Evolutionary conservation across 164 flowering plant genomes (phyloP), one percentile per base, ranked within the genome.

Genomic region (Nymphaea colorata): DNA sequence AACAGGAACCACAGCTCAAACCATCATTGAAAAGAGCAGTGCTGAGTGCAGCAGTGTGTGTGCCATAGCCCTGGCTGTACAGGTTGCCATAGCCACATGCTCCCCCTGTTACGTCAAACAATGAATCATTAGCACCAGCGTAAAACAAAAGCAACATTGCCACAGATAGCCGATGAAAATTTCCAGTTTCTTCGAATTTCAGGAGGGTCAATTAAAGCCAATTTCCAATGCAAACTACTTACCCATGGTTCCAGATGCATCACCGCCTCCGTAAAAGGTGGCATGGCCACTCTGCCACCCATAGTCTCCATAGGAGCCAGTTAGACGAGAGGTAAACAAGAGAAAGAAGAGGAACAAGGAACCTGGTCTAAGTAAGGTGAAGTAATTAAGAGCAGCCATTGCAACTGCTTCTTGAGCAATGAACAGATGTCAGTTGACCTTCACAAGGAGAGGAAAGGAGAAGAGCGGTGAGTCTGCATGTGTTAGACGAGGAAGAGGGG

Each of bases 211-310:
- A 25, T 25, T 0, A 25, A 25, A 25, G 36, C 36, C 36, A 25
- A 25, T 25, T 25, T 25, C 36, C 36, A 16, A 55, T 3, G 42
- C 47, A 45, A 6, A 45, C 41, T 4, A 62, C 69, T 4, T 67
- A 81, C 80, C 82, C 84, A 79, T 81, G 47, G 80, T 81, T 72
- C 84, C 82, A 3, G 80, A 67, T 17, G 84, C 82, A 44, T 81
- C 81, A 42, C 80, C 77, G 8, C 84, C 84, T 1, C 82, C 84
- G 53, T 79, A 81, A 65, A 81, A 81, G 5, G 82, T 81, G 69
- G 84, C 84, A 12, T 81, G 84, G 12, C 77, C 84, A 36, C 61
- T 65, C 12, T 64, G 53, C 81, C 76, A 78, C 18, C 75, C 76
- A 42, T 70, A 72, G 41, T 78, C 76, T 0, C 64, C 81, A 4